Evolutionary conservation across 2,329 filamentous ascomycete species (phyloP).

Genomic region (Fusarium dlaminii): DNA sequence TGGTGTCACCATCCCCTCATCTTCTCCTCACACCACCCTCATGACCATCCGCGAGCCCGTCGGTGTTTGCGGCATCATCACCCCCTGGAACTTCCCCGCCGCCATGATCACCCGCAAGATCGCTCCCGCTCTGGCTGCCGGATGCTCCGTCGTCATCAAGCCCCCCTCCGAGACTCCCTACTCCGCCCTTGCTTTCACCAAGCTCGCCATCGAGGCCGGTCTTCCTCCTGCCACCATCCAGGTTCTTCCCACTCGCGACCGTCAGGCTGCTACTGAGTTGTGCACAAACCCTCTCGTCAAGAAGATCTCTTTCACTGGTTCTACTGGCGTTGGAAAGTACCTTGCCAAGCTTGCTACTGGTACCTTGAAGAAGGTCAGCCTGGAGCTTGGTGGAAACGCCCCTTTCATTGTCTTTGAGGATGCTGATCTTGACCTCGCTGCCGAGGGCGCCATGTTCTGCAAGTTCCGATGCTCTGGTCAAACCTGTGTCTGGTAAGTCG

Average conservation of each 20-base stretch:
- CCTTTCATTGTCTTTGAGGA: slow-evolving; percentile 73
- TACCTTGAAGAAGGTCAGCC: slow-evolving; percentile 71
- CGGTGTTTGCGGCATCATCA: slow-evolving; percentile 56
- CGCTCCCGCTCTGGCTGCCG: slow-evolving; percentile 71
- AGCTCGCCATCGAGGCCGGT: slow-evolving; percentile 75
- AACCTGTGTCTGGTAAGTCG: slow-evolving; percentile 64
- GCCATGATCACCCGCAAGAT: slow-evolving; percentile 52
- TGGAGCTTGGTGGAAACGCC: slow-evolving; percentile 78
- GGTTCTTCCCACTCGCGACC: slow-evolving; percentile 43
- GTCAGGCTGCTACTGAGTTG: slow-evolving; percentile 45
- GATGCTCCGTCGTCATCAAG: slow-evolving; percentile 80
- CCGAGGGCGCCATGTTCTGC: slow-evolving; percentile 60
- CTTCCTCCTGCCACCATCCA: slow-evolving; percentile 61
- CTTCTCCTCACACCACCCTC: slow-evolving; percentile 70
- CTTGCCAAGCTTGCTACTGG: slow-evolving; percentile 69
- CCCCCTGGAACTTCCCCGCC: slow-evolving; percentile 49
- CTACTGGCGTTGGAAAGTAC: slow-evolving; percentile 68
- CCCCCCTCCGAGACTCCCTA: slow-evolving; percentile 79
- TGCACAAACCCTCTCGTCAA: slow-evolving; percentile 42
- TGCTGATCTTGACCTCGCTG: slow-evolving; percentile 70
- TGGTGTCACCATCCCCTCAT: slow-evolving; percentile 69
- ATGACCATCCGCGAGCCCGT: slow-evolving; percentile 71
- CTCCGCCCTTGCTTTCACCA: slow-evolving; percentile 74
- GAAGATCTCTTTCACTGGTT: slow-evolving; percentile 77
- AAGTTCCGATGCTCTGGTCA: slow-evolving; percentile 61